Evolutionary conservation across 345 rosid genomes (phyloP), one percentile per base, ranked within the genome.

Genomic region (Limnanthes douglasii): DNA sequence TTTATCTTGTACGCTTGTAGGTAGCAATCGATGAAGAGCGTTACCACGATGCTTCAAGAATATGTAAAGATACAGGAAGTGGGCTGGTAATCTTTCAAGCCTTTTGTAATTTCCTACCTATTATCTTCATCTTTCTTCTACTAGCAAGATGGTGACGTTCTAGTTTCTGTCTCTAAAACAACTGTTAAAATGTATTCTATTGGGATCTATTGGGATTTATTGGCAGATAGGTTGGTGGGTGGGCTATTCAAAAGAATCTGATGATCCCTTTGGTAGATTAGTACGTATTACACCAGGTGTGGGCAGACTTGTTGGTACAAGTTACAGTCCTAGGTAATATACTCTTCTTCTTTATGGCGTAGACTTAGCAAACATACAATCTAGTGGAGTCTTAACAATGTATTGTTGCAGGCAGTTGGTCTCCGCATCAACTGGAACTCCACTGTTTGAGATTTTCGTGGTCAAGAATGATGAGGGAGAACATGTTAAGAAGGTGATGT

Each of bases 191-290:
- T 9, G 6, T 2, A 12, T 2, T 26, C 2, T 9, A 26, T 8
- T 26, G 2, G 6, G 30, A 26, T 26, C 39, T 11, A 24, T 36
- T 48, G 14, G 48, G 33, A 41, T 45, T 33, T 45, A 33, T 39
- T 46, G 17, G 38, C 74, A 88, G 97, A 73, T 88, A 31, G 97
- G 97, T 26, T 88, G 97, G 97, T 88, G 97, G 97, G 93, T 83
- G 50, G 80, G 95, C 46, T 76, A 66, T 53, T 66, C 97, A 20
- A 64, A 69, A 39, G 93, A 66, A 30, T 69, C 86, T 22, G 76
- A 70, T 24, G 90, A 83, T 49, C 95, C 90, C 33, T 83, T 83
- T 61, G 95, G 97, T 5, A 72, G 70, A 59, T 57, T 88, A 41
- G 65, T 88, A 36, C 81, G 56, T 37, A 74, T 88, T 65, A 72